Evolutionary conservation across 495 filamentous ascomycete species (phyloP).

Genomic region (Neurospora sp.): DNA sequence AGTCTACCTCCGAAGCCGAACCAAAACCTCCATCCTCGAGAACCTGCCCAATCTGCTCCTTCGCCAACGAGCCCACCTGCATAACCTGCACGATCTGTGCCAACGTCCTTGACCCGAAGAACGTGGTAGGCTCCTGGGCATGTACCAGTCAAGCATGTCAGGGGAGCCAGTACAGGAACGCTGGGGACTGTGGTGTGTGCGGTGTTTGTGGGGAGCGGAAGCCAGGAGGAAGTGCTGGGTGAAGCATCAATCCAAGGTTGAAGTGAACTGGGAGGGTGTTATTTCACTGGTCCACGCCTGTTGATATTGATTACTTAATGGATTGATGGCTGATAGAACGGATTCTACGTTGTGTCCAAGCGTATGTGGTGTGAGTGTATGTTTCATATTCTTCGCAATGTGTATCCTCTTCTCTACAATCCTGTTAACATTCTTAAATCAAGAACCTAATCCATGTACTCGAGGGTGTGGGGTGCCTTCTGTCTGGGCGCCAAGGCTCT

Average conservation of each 20-base stretch:
- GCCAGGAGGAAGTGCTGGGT: background rate
- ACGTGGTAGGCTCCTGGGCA: constrained; percentile 45
- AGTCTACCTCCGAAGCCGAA: background rate
- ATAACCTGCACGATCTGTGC: constrained; percentile 54
- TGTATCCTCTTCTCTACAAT: too few species aligned
- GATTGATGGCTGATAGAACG: too few species aligned
- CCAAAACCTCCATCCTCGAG: background rate
- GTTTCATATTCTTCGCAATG: too few species aligned
- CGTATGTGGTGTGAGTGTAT: too few species aligned
- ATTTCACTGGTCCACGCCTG: too few species aligned
- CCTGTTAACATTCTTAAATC: too few species aligned
- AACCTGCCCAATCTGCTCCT: constrained; percentile 53
- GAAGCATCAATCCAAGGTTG: background rate
- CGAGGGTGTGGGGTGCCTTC: too few species aligned
- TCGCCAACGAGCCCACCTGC: constrained; percentile 39
- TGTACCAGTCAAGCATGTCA: constrained; percentile 46
- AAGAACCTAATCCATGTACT: too few species aligned
- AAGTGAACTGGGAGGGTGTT: too few species aligned
- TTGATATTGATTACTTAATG: too few species aligned
- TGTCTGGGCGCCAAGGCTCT: too few species aligned
- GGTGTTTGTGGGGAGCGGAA: constrained; percentile 50
- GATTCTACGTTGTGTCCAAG: too few species aligned
- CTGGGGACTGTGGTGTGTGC: constrained; percentile 54
- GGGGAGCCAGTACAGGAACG: constrained; percentile 49
- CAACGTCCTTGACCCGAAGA: constrained; percentile 48